Base-by-base conservation (phyloP, 2,329 filamentous ascomycete species). In the Fusarium sp. region DNA sequence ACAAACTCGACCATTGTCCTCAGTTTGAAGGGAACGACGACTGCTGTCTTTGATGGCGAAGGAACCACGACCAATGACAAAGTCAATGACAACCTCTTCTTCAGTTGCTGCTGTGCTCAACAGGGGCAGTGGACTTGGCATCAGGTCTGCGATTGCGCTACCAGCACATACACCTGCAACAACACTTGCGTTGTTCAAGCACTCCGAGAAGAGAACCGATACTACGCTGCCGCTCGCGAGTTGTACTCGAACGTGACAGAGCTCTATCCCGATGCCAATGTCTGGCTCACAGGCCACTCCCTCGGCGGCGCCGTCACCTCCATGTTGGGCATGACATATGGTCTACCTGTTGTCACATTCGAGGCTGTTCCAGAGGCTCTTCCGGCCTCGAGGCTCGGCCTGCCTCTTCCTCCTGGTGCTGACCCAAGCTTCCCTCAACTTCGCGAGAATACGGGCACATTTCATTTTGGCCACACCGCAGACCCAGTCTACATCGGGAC, bases 61-160 rank as follows among this genome's bases (percentile, higher is more conserved):
- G 95, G 94, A 56, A 98, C 96, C 1, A 98, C 95, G 0, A 97
- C 93, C 25, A 97, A 97, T 73, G 96, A 99, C 82, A 99, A 99
- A 82, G 84, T 94, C 75, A 99, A 98, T 78, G 96, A 99, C 80
- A 99, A 99, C 77, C 85, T 99, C 9, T 97, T 97, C 80, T 97
- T 97, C 82, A 97, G 94, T 77, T 99, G 96, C 81, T 99, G 96
- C 80, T 99, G 96, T 80, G 96, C 89, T 4, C 93, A 97, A 80
- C 94, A 96, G 74, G 93, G 94, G 0, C 93, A 93, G 69, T 93
- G 90, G 81, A 89, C 93, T 14, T 97, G 93, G 90, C 90, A 92
- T 65, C 91, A 96, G 77, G 93, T 97, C 61, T 99, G 96, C 80
- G 91, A 97, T 78, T 99, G 96, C 78, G 93, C 93, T 67, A 92